These are phyloP conservation scores for Rhizopogon rudus DNA, from an alignment of 768 basidiomycete species.

Conservation along the genomic window DNA sequence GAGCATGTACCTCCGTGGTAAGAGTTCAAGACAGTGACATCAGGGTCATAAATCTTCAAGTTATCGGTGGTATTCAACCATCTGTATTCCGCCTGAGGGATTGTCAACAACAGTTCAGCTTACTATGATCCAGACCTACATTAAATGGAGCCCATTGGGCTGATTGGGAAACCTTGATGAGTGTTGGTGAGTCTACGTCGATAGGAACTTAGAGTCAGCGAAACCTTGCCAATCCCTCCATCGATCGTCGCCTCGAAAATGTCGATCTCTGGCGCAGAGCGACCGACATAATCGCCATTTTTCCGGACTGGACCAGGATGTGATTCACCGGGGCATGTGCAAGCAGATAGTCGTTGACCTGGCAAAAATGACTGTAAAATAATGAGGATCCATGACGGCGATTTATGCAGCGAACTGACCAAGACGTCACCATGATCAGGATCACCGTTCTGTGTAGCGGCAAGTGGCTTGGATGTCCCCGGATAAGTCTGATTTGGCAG, in stretches of 20 bases:
- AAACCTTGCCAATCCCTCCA: conserved; percentile 27
- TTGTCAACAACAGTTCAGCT: background rate
- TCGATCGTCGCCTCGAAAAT: conserved; percentile 47
- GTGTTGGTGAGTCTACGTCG: conserved; percentile 4
- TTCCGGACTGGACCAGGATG: conserved; percentile 51
- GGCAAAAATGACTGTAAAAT: conserved; percentile 38
- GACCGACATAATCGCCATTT: conserved; percentile 46
- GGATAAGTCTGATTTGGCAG: conserved; percentile 66
- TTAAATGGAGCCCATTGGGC: conserved; percentile 39
- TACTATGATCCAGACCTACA: conserved; percentile 16
- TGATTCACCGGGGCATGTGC: conserved; percentile 53
- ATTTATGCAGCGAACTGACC: conserved; percentile 10
- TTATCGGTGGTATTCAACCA: conserved; percentile 34
- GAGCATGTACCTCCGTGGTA: conserved; percentile 37
- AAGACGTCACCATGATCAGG: conserved; percentile 22
- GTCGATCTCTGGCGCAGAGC: conserved; percentile 58
- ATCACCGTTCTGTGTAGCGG: conserved; percentile 37
- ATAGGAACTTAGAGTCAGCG: conserved; percentile 6
- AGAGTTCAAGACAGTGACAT: conserved; percentile 33
- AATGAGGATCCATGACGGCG: background rate
- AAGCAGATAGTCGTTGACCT: conserved; percentile 53
- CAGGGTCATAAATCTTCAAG: conserved; percentile 31
- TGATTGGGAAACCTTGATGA: conserved; percentile 45
- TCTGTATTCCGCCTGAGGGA: conserved; percentile 36
- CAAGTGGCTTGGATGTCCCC: conserved; percentile 37